phyloP scores from a whole-genome alignment of 805 yeast species.

The Tetrapisispora namnaoensis region DNA sequence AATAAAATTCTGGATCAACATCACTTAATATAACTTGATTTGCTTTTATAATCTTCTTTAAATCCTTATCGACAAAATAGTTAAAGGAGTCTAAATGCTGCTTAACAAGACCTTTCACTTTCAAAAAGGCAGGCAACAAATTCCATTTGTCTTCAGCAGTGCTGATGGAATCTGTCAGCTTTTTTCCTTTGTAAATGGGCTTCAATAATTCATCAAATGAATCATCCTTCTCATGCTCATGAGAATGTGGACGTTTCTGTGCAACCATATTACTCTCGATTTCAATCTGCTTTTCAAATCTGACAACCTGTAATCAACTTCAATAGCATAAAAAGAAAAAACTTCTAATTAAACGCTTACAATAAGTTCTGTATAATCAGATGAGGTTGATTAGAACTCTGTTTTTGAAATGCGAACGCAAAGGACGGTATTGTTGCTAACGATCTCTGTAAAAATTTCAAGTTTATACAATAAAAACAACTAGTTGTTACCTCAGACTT shows the following conservation, averaged over 20 bases:
- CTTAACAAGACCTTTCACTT: slow-evolving; percentile 91
- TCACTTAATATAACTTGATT: slow-evolving; percentile 83
- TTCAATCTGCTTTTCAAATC: too few species aligned
- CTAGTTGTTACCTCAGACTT: too few species aligned
- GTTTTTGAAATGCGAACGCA: too few species aligned
- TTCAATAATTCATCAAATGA: slow-evolving; percentile 67
- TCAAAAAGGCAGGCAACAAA: slow-evolving; percentile 85
- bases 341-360: too few species aligned
- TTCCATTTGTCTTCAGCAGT: slow-evolving; percentile 98
- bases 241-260: not conserved
- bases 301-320: too few species aligned
- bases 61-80: slow-evolving; percentile 86
- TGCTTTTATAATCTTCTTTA: slow-evolving; percentile 86
- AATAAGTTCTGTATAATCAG: too few species aligned
- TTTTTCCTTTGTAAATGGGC: slow-evolving; percentile 79
- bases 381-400: too few species aligned
- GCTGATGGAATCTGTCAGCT: slow-evolving; percentile 73
- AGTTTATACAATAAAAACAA: too few species aligned
- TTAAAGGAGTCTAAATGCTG: slow-evolving; percentile 98
- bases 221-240: slow-evolving; percentile 34
- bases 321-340: too few species aligned
- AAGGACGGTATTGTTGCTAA: too few species aligned
- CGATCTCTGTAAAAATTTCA: too few species aligned
- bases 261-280: not conserved
- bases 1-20: slow-evolving; percentile 93